Evolutionary conservation across 73 alveolate species (phyloP).

Genomic region (Paramecium primaurelia): DNA sequence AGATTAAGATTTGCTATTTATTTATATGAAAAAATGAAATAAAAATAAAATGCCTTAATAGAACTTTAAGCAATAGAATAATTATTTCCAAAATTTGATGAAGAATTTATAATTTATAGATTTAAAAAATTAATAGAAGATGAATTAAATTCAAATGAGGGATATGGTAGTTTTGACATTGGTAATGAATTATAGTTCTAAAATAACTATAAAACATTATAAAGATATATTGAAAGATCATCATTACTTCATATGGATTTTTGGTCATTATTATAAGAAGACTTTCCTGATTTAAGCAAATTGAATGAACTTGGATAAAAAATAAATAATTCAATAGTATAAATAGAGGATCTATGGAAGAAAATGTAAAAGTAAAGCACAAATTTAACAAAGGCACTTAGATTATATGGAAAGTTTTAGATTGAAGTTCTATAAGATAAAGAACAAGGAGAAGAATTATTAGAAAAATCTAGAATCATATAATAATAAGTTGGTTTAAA

Average conservation of each 20-base stretch:
- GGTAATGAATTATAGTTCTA: conserved; percentile 21
- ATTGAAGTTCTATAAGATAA: conserved; percentile 46
- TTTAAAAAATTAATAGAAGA: conserved; percentile 43
- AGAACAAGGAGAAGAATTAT: conserved; percentile 40
- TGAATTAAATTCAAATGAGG: neutral
- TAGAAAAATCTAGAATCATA: conserved; percentile 23
- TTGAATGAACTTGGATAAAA: conserved; percentile 52
- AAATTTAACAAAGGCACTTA: conserved; percentile 25
- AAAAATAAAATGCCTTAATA: neutral
- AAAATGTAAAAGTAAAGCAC: neutral
- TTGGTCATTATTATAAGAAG: conserved; percentile 54
- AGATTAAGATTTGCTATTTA: conserved; percentile 43
- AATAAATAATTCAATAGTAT: neutral
- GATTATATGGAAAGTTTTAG: conserved; percentile 47
- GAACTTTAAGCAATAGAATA: conserved; percentile 15
- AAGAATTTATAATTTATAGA: conserved; percentile 31
- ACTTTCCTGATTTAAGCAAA: conserved; percentile 50
- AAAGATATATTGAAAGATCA: conserved; percentile 41
- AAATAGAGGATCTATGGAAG: conserved; percentile 50
- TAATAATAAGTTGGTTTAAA: neutral
- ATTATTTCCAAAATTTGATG: conserved; percentile 40
- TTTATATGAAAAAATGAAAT: conserved; percentile 39
- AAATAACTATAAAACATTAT: conserved; percentile 22
- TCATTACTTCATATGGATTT: conserved; percentile 52
- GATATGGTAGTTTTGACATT: conserved; percentile 25